These are phyloP conservation scores for Aspergillus ibericus DNA, from an alignment of 2,329 filamentous ascomycete species.

Conservation along the genomic window DNA sequence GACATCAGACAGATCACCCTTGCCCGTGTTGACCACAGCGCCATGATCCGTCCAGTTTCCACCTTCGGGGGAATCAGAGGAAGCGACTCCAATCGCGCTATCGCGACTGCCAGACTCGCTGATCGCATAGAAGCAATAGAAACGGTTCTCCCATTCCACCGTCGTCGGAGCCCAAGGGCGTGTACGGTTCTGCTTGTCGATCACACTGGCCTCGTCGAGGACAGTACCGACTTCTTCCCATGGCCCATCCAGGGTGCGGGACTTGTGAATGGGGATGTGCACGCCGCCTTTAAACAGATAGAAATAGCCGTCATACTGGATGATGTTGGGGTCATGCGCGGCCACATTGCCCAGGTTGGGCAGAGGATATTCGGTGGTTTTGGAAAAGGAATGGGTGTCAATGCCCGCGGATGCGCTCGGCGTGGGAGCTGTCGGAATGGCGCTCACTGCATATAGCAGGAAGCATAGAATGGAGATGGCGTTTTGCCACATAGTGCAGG, in stretches of 20 bases:
- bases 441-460: conserved; percentile 16
- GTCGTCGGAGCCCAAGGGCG: conserved; percentile 39
- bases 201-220: conserved; percentile 29
- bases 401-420: neutral
- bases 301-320: conserved; percentile 28
- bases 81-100: conserved; percentile 40
- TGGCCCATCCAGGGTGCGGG: conserved; percentile 30
- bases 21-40: conserved; percentile 32
- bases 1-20: conserved; percentile 23
- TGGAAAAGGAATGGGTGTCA: conserved; percentile 22
- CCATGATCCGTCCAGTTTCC: conserved; percentile 39
- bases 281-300: conserved; percentile 38
- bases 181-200: conserved; percentile 31
- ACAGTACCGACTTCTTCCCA: conserved; percentile 37
- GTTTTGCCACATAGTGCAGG: neutral
- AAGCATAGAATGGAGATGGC: neutral
- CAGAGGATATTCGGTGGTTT: conserved; percentile 26
- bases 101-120: conserved; percentile 30
- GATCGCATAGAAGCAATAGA: conserved; percentile 41
- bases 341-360: conserved; percentile 30
- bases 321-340: conserved; percentile 38
- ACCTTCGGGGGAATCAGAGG: conserved; percentile 24
- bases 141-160: conserved; percentile 28
- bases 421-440: neutral
- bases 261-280: conserved; percentile 27